Base-by-base conservation (phyloP, 805 yeast species). In the Metschnikowia shivogae region DNA sequence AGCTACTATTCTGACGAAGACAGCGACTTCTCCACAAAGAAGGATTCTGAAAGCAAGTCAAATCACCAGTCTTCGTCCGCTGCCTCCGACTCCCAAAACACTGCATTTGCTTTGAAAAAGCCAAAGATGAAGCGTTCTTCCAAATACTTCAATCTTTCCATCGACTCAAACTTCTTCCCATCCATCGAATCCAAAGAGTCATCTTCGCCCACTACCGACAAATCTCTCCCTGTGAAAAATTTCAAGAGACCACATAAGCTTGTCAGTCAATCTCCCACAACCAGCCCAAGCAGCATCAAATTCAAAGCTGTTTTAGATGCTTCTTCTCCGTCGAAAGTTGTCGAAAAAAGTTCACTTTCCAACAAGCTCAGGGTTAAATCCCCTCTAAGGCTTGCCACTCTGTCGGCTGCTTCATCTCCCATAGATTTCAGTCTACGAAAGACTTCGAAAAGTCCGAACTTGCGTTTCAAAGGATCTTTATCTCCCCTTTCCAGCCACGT, bases 211-310 rank as follows among this genome's bases (percentile, higher is more conserved):
- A 40, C 42, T 10, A 42, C 48, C 20, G 54, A 47, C 31, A 44
- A 45, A 29, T 40, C 46, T 6, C 49, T 52, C 5, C 58, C 56
- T 2, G 47, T 49, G 42, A 53, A 52, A 42, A 70, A 68, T 48
- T 71, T 68, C 55, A 71, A 71, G 47, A 57, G 76, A 29, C 76
- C 76, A 1, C 76, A 70, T 51, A 63, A 65, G 44, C 57, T 71
- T 40, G 67, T 71, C 19, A 68, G 74, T 47, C 74, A 71, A 49
- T 62, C 70, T 13, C 76, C 76, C 4, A 68, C 74, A 11, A 74
- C 73, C 4, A 57, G 65, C 22, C 42, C 42, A 28, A 46, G 50
- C 13, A 36, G 22, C 39, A 44, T 42, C 29, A 51, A 49, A 44
- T 45, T 36, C 35, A 55, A 55, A 34, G 36, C 42, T 6, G 46